These are phyloP conservation scores for Russula lepida DNA, from an alignment of 768 basidiomycete species.

Conservation along the genomic window DNA sequence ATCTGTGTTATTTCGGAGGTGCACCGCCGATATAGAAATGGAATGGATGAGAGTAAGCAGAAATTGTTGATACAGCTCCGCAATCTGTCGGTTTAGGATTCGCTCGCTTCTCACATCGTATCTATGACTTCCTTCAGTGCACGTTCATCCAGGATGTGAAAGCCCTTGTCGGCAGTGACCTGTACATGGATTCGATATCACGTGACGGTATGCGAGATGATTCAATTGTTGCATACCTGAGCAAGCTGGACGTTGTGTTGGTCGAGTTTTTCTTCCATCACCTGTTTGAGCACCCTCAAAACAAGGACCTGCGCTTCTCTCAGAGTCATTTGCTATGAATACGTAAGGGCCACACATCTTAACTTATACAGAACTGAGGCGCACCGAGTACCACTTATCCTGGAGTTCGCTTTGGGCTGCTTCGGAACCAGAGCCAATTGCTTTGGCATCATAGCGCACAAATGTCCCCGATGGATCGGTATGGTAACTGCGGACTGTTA, in stretches of 20 bases:
- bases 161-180: conserved; percentile 81
- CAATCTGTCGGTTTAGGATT: neutral
- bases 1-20: neutral
- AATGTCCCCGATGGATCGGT: conserved; percentile 99
- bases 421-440: conserved; percentile 96
- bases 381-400: conserved; percentile 92
- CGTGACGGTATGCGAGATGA: neutral
- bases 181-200: conserved; percentile 25
- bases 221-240: conserved; percentile 46
- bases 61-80: conserved; percentile 7
- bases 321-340: conserved; percentile 79
- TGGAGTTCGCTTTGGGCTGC: conserved; percentile 96
- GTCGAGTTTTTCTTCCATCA: conserved; percentile 99
- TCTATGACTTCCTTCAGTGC: conserved; percentile 80
- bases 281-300: conserved; percentile 89
- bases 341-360: neutral
- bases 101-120: conserved; percentile 47
- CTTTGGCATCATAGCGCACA: conserved; percentile 94
- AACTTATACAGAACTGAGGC: conserved; percentile 13
- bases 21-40: neutral
- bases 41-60: neutral
- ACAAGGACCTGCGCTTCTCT: conserved; percentile 81
- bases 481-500: conserved; percentile 58
- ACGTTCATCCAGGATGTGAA: conserved; percentile 79
- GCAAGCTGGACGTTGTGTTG: conserved; percentile 98